Evolutionary conservation across 495 filamentous ascomycete species (phyloP).

Genomic region (Talaromyces nanjingensis): DNA sequence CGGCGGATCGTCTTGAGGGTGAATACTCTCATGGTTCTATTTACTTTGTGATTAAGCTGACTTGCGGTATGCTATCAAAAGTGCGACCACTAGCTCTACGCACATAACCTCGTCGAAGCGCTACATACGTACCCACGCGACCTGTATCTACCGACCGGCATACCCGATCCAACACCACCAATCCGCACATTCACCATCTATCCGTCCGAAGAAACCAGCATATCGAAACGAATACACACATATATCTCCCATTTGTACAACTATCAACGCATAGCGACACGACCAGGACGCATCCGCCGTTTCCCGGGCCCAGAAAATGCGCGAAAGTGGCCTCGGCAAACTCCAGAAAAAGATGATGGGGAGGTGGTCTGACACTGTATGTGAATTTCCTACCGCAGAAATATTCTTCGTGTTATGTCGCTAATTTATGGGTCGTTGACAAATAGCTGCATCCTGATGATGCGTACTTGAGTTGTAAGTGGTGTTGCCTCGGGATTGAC

Average conservation of each 20-base stretch:
- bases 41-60: background rate
- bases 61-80: background rate
- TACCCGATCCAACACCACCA: background rate
- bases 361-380: conserved; percentile 35
- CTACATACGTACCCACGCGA: background rate
- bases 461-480: conserved; percentile 66
- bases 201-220: background rate
- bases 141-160: background rate
- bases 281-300: background rate
- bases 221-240: background rate
- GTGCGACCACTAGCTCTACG: background rate
- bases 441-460: conserved; percentile 59
- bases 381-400: conserved; percentile 9
- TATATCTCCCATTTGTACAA: background rate
- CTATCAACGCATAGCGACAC: background rate
- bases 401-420: background rate
- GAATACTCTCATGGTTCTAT: background rate
- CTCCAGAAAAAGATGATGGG: conserved; percentile 37
- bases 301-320: conserved; percentile 16
- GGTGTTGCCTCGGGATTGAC: conserved; percentile 19
- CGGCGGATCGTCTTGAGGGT: background rate
- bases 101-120: background rate
- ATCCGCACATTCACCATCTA: background rate
- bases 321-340: conserved; percentile 33
- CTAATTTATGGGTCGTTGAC: background rate